Evolutionary conservation across 148 eudicot species (phyloP), one percentile per base, ranked within the genome.

Genomic region (Cornus florida): DNA sequence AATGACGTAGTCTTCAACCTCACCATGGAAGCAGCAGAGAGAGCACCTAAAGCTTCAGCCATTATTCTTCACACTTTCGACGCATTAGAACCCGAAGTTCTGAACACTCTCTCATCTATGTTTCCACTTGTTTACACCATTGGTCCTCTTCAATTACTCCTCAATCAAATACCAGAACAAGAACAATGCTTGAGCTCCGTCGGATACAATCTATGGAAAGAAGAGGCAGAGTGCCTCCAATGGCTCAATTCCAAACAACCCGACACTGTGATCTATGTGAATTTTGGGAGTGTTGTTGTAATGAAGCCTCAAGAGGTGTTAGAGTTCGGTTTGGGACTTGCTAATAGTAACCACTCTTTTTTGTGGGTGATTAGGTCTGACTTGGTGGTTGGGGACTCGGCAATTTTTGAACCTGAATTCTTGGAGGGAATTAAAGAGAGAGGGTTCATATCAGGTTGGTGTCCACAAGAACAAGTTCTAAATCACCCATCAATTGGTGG

Each of bases 1-100:
- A 50, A 77, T 13, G 79, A 77, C 10, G 14, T 74, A 20, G 20
- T 81, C 50, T 28, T 84, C 38, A 33, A 84, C 20, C 80, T 39
- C 56, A 5, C 81, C 73, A 35, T 71, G 14, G 78, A 73, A 7
- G 81, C 74, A 46, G 60, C 70, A 0, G 73, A 74, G 16, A 70
- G 64, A 53, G 17, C 59, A 2, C 17, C 14, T 13, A 53, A 53
- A 53, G 59, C 59, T 6, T 53, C 59, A 10, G 17, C 59, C 17
- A 53, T 53, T 14, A 4, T 53, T 6, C 17, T 14, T 2, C 14
- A 53, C 59, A 53, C 59, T 14, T 53, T 53, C 59, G 59, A 53
- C 59, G 59, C 59, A 4, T 13, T 53, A 3, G 59, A 53, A 11
- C 59, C 14, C 11, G 2, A 53, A 10, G 16, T 53, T 10, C 4